phyloP scores from a whole-genome alignment of 306 rosid genomes.

The Citrullus amarus region DNA sequence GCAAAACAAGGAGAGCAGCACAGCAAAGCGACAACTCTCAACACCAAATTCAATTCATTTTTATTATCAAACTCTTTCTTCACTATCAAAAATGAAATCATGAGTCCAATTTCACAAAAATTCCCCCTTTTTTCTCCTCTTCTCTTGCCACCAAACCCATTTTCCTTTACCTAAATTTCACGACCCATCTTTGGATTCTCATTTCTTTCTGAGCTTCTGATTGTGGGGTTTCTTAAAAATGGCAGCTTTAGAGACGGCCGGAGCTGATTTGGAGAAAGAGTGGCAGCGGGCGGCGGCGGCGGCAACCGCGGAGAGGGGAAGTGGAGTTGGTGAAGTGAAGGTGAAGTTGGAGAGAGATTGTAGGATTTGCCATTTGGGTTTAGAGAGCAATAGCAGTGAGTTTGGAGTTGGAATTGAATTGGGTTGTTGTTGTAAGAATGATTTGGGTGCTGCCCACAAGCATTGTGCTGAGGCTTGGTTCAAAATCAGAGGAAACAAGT shows the following conservation, averaged over 20 bases:
- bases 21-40: not conserved
- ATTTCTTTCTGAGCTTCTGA: not conserved
- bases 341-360: conserved; percentile 3
- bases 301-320: not conserved
- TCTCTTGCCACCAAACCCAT: too few species aligned
- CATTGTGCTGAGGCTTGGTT: conserved; percentile 7
- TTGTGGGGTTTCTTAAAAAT: not conserved
- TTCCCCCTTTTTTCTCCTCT: too few species aligned
- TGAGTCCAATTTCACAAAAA: too few species aligned
- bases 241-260: not conserved
- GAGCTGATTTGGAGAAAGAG: not conserved
- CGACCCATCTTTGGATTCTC: not conserved
- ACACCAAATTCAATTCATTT: not conserved
- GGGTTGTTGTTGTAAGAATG: conserved; percentile 7
- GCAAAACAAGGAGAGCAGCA: conserved; percentile 2
- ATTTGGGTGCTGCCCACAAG: not conserved
- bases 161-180: not conserved
- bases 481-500: conserved; percentile 8
- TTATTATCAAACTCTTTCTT: not conserved
- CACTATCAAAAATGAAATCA: too few species aligned
- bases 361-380: conserved; percentile 7
- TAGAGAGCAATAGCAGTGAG: not conserved
- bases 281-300: not conserved
- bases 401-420: conserved; percentile 1
- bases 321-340: not conserved